Percentiles rank a stretch among this genome's conserved stretches.
Conservation (phyloP, 1,284 basidiomycete genomes). For the Trametes versicolor region DNA sequence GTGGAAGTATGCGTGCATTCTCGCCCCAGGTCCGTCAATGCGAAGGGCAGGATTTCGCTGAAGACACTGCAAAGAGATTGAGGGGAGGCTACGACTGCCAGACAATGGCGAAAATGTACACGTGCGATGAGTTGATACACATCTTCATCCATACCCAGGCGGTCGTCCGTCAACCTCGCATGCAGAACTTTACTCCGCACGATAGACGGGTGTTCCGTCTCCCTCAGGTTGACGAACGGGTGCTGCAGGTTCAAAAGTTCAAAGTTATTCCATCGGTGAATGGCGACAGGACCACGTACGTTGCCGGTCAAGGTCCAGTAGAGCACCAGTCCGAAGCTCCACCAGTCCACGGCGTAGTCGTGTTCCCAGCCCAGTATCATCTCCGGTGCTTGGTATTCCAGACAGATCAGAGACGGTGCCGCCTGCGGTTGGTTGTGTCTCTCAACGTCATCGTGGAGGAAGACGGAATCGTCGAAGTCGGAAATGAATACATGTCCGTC, state of each 20-base stretch:
- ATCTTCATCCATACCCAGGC: constrained; percentile 43
- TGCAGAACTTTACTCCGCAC: constrained; percentile 40
- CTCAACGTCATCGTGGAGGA: constrained; percentile 52
- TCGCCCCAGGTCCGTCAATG: constrained; percentile 50
- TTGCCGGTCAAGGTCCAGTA: constrained; percentile 74
- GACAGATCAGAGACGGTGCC: background rate
- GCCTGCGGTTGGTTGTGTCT: background rate
- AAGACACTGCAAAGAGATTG: constrained; percentile 52
- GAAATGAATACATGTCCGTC: constrained; percentile 71
- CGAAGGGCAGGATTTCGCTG: constrained; percentile 63
- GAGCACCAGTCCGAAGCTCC: constrained; percentile 82
- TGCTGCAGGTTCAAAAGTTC: constrained; percentile 43
- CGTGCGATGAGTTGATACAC: constrained; percentile 49
- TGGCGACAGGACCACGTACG: constrained; percentile 47
- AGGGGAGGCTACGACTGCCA: background rate
- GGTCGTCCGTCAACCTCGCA: constrained; percentile 28
- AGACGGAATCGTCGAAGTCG: constrained; percentile 37
- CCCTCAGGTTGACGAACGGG: constrained; percentile 43
- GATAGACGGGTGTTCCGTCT: constrained; percentile 33
- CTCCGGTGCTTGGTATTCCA: constrained; percentile 77
- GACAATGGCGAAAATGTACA: background rate
- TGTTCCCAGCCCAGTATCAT: constrained; percentile 77
- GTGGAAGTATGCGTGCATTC: constrained; percentile 56
- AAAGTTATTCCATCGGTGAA: background rate
- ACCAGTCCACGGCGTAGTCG: constrained; percentile 83